Evolutionary conservation across 176 grass and related monocot species (phyloP).

Genomic region (Carex scoparia): DNA sequence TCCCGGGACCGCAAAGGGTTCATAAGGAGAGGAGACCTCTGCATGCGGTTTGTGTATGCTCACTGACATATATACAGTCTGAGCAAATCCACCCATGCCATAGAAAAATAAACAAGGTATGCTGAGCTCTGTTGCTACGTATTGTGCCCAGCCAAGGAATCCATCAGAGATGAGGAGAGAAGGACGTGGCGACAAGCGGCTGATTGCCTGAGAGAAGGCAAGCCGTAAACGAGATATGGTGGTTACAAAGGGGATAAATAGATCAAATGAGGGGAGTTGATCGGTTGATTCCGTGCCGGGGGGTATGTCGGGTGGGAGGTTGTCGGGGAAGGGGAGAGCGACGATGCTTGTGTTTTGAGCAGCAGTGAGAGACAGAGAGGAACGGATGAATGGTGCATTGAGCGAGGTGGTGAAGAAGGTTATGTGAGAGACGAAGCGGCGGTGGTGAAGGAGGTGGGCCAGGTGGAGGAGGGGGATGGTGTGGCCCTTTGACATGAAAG

Average conservation of each 20-base stretch:
- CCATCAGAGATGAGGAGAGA: constrained; percentile 47
- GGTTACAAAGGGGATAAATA: constrained; percentile 19
- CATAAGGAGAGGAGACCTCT: constrained; percentile 16
- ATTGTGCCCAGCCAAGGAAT: constrained; percentile 39
- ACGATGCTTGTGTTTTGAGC: constrained; percentile 25
- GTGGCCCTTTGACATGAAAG: constrained; percentile 66
- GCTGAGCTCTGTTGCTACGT: constrained; percentile 30
- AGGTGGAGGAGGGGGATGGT: constrained; percentile 66
- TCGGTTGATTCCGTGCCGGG: constrained; percentile 49
- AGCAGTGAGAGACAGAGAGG: constrained; percentile 18
- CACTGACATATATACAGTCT: neutral
- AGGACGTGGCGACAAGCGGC: neutral
- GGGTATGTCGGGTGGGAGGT: constrained; percentile 18
- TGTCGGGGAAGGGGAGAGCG: constrained; percentile 38
- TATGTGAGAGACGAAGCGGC: constrained; percentile 30
- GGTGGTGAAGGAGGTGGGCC: constrained; percentile 32
- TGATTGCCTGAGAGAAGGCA: constrained; percentile 27
- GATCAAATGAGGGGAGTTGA: constrained; percentile 17
- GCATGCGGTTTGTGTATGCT: constrained; percentile 6
- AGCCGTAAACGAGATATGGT: neutral
- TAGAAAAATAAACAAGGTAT: constrained; percentile 29
- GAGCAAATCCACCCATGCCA: constrained; percentile 36
- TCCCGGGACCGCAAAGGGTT: constrained; percentile 32
- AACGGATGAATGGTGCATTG: constrained; percentile 44
- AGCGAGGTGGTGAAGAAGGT: constrained; percentile 45